phyloP scores from a whole-genome alignment of 176 grass and related monocot genomes.

The Hyparrhenia diplandra region DNA sequence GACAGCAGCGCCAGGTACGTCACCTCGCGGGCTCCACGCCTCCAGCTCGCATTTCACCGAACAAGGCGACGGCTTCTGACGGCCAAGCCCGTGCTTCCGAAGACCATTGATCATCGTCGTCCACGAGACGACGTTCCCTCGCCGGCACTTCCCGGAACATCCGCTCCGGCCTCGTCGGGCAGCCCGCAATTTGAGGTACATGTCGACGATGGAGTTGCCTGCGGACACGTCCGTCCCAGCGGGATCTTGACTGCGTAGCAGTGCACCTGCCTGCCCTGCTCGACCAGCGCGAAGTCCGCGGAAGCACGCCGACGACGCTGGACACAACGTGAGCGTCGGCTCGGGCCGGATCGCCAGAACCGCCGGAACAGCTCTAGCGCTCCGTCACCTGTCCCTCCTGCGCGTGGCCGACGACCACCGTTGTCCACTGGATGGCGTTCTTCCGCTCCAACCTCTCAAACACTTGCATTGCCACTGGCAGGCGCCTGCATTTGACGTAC shows the following conservation, averaged over 20 bases:
- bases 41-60: slow-evolving; percentile 27
- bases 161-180: slow-evolving; percentile 13
- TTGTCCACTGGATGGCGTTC: slow-evolving; percentile 44
- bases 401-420: slow-evolving; percentile 33
- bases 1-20: slow-evolving; percentile 42
- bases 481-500: slow-evolving; percentile 38
- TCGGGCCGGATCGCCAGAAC: slow-evolving; percentile 41
- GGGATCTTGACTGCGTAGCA: slow-evolving; percentile 20
- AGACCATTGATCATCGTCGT: slow-evolving; percentile 52
- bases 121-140: slow-evolving; percentile 48
- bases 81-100: slow-evolving; percentile 43
- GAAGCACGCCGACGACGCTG: slow-evolving; percentile 19
- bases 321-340: slow-evolving; percentile 32
- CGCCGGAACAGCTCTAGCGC: slow-evolving; percentile 24
- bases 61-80: slow-evolving; percentile 25
- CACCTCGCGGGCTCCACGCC: slow-evolving; percentile 34
- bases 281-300: slow-evolving; percentile 37
- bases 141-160: slow-evolving; percentile 30
- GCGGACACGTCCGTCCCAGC: slow-evolving; percentile 16
- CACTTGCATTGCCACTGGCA: slow-evolving; percentile 22
- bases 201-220: slow-evolving; percentile 36
- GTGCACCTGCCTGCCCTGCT: slow-evolving; percentile 55
- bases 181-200: slow-evolving; percentile 58
- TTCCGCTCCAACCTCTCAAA: slow-evolving; percentile 31
- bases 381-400: slow-evolving; percentile 35